phyloP scores from a whole-genome alignment of 495 filamentous ascomycete genomes.

The Xanthoparmelia taractica region DNA sequence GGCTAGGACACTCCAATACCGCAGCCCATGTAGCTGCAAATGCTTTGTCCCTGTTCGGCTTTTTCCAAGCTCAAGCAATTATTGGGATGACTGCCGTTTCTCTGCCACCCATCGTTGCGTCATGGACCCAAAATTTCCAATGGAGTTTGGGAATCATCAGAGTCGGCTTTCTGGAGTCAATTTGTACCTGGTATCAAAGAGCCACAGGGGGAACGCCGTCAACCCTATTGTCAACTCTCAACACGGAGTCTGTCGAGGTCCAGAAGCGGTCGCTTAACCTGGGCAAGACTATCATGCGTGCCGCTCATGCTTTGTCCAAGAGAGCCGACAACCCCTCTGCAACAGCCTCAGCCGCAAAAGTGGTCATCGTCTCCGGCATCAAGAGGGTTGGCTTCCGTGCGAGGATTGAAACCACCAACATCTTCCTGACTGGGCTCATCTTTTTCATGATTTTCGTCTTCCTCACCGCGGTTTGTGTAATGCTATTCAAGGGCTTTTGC shows the following conservation, averaged over 20 bases:
- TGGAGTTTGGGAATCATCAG: constrained; percentile 98
- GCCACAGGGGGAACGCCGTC: constrained; percentile 84
- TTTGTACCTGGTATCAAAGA: constrained; percentile 94
- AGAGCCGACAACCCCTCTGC: constrained; percentile 40
- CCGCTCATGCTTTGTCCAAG: constrained; percentile 42
- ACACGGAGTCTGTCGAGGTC: constrained; percentile 73
- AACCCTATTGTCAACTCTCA: constrained; percentile 65
- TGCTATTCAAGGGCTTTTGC: constrained; percentile 69
- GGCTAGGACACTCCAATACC: constrained; percentile 87
- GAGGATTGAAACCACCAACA: constrained; percentile 80
- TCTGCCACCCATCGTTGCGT: constrained; percentile 79
- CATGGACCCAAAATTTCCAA: constrained; percentile 97
- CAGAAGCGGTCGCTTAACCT: constrained; percentile 55
- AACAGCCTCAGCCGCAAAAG: constrained; percentile 43
- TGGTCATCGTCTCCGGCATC: constrained; percentile 73
- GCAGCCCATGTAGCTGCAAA: constrained; percentile 93
- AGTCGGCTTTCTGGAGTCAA: constrained; percentile 75
- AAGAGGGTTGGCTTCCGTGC: constrained; percentile 82
- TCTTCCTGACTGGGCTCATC: constrained; percentile 84
- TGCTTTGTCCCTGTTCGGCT: constrained; percentile 84
- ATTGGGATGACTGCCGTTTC: constrained; percentile 78
- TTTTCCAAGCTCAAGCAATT: constrained; percentile 96
- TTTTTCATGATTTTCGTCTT: constrained; percentile 85
- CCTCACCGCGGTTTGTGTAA: constrained; percentile 61
- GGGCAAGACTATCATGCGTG: constrained; percentile 37